A percentile compares a stretch with the other conserved stretches of the same genome.
phyloP scores from a whole-genome alignment of 2,329 filamentous ascomycete genomes.

The Epichloe baconii region DNA sequence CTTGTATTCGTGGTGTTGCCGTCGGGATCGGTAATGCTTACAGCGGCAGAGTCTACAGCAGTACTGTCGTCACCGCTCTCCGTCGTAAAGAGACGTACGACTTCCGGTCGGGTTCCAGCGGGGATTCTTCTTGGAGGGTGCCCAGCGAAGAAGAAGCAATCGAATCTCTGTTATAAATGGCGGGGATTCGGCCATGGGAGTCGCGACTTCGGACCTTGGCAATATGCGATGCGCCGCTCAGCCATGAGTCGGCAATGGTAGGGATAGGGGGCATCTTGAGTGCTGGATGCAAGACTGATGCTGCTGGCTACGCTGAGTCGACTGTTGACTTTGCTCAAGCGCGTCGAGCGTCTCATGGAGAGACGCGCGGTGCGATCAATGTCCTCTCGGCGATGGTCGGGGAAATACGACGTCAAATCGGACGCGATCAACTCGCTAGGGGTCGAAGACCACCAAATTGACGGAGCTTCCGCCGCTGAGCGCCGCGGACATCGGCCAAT shows the following conservation, averaged over 20 bases:
- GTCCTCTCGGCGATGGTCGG: slow-evolving; percentile 82
- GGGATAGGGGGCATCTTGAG: slow-evolving; percentile 92
- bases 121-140: slow-evolving; percentile 81
- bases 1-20: slow-evolving; percentile 58
- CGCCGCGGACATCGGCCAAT: slow-evolving; percentile 31
- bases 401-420: slow-evolving; percentile 93
- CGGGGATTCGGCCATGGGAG: slow-evolving; percentile 33
- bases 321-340: slow-evolving; percentile 84
- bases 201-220: slow-evolving; percentile 28
- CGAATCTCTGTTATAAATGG: slow-evolving; percentile 60
- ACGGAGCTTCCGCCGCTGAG: slow-evolving; percentile 43
- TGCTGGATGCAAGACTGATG: slow-evolving; percentile 79
- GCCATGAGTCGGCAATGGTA: slow-evolving; percentile 88
- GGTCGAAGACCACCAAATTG: slow-evolving; percentile 87
- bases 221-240: slow-evolving; percentile 36
- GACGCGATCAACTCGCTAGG: slow-evolving; percentile 96
- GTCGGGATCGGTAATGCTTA: slow-evolving; percentile 67
- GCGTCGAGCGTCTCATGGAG: slow-evolving; percentile 79
- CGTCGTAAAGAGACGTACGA: slow-evolving; percentile 77
- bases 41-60: slow-evolving; percentile 26
- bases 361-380: slow-evolving; percentile 92
- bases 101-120: slow-evolving; percentile 76
- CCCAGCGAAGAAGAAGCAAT: slow-evolving; percentile 81
- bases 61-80: slow-evolving; percentile 58
- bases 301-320: slow-evolving; percentile 90